Evolutionary conservation across 106 monocot species (phyloP).

Genomic region (Phalaenopsis aphrodite): DNA sequence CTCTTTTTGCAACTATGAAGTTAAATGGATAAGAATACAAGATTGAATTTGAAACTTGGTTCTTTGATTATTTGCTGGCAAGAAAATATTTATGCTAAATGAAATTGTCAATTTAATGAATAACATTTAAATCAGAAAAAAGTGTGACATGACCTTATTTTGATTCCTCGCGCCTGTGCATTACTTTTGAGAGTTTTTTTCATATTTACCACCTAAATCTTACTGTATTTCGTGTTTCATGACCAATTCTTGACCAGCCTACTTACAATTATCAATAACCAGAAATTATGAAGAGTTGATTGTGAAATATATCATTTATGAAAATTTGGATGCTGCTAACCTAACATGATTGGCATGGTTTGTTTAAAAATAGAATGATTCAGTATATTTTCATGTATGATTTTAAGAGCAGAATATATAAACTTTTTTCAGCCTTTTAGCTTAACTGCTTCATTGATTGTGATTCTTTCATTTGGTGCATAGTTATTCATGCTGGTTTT

Average conservation of each 20-base stretch:
- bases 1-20: neutral
- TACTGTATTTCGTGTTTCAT: neutral
- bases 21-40: neutral
- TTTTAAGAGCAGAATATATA: no score
- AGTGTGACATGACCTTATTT: neutral
- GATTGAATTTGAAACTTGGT: neutral
- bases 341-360: no score
- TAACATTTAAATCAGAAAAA: neutral
- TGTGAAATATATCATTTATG: neutral
- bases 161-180: neutral
- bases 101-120: neutral
- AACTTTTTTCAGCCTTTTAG: no score
- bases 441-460: no score
- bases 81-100: neutral
- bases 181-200: neutral
- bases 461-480: no score
- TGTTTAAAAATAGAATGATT: no score
- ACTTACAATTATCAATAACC: neutral
- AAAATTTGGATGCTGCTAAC: no score
- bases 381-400: no score
- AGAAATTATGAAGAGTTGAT: neutral
- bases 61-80: neutral
- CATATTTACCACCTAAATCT: neutral
- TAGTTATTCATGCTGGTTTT: no score
- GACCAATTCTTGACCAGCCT: neutral